Evolutionary conservation across 352 stramenopile species (phyloP).

Genomic region (Phytophthora fragariaefolia): DNA sequence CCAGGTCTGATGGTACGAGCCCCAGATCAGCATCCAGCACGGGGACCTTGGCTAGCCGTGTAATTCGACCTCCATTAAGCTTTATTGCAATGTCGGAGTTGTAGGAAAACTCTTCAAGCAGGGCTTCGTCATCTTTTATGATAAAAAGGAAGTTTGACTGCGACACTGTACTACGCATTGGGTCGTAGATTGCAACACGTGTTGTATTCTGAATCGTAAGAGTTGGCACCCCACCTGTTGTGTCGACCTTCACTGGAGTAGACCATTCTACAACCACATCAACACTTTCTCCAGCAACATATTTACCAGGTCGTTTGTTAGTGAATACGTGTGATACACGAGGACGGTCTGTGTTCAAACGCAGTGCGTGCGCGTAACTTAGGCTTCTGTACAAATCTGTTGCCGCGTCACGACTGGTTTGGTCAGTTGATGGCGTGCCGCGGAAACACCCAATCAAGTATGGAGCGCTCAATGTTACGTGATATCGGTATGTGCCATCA

Average conservation of each 20-base stretch:
- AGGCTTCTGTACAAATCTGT: conserved; percentile 58
- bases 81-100: conserved; percentile 43
- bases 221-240: conserved; percentile 37
- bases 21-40: conserved; percentile 50
- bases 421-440: conserved; percentile 31
- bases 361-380: conserved; percentile 57
- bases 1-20: conserved; percentile 35
- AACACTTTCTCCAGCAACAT: conserved; percentile 65
- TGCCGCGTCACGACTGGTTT: conserved; percentile 18
- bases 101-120: conserved; percentile 58
- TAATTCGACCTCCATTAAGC: conserved; percentile 65
- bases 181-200: conserved; percentile 45
- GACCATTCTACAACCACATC: conserved; percentile 75
- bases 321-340: conserved; percentile 58
- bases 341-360: conserved; percentile 55
- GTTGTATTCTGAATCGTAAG: conserved; percentile 51
- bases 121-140: conserved; percentile 25
- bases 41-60: conserved; percentile 38
- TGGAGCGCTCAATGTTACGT: conserved; percentile 53
- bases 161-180: conserved; percentile 42
- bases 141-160: conserved; percentile 63
- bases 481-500: conserved; percentile 75
- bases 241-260: conserved; percentile 44
- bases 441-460: conserved; percentile 78
- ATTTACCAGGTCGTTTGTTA: conserved; percentile 62